Evolutionary conservation across 1,284 basidiomycete genomes (phyloP).

Genomic region (Cerioporus squamosus): DNA sequence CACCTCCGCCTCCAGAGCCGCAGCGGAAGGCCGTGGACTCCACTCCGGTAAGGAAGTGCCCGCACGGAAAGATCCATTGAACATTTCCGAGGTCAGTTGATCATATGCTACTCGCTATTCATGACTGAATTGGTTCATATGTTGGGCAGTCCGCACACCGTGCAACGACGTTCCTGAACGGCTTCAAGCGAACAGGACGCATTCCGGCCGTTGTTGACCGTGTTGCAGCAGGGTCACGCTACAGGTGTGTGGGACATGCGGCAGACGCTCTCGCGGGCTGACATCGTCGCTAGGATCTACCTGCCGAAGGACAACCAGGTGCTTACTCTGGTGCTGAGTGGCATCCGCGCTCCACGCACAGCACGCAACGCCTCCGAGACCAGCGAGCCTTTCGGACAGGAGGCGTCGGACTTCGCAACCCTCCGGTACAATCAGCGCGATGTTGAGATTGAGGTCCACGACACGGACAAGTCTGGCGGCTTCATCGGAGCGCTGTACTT

Average conservation of each 20-base stretch:
- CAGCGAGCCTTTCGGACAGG: slow-evolving; percentile 86
- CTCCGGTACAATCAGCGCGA: slow-evolving; percentile 92
- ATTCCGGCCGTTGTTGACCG: slow-evolving; percentile 91
- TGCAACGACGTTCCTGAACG: slow-evolving; percentile 85
- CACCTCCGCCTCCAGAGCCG: slow-evolving; percentile 56
- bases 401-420: slow-evolving; percentile 83
- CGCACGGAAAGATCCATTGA: slow-evolving; percentile 72
- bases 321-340: slow-evolving; percentile 86
- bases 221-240: slow-evolving; percentile 91
- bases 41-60: slow-evolving; percentile 92
- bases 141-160: slow-evolving; percentile 66
- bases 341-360: slow-evolving; percentile 84
- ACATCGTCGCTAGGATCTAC: slow-evolving; percentile 58
- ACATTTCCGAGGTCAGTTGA: slow-evolving; percentile 81
- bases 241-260: slow-evolving; percentile 65
- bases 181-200: slow-evolving; percentile 89
- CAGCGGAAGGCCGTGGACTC: slow-evolving; percentile 81
- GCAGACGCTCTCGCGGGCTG: not conserved
- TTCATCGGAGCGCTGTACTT: slow-evolving; percentile 92
- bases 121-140: not conserved
- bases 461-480: slow-evolving; percentile 92
- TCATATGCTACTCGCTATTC: not conserved
- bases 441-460: slow-evolving; percentile 90
- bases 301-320: slow-evolving; percentile 93
- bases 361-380: slow-evolving; percentile 85